These are phyloP conservation scores for Monilinia laxa DNA, from an alignment of 2,329 filamentous ascomycete species.

Conservation along the genomic window DNA sequence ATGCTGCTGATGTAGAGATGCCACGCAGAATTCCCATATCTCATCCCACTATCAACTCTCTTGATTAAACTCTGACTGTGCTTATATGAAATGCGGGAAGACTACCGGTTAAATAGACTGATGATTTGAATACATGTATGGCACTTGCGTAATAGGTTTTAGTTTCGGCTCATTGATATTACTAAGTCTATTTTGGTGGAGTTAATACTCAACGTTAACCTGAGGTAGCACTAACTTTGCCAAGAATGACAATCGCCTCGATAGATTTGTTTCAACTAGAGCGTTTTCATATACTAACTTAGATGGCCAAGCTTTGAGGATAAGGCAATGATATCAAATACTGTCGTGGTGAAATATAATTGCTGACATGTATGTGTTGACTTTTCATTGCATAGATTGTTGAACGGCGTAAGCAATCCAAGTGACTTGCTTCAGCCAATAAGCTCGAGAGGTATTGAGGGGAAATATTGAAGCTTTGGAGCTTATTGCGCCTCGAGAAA, in stretches of 20 bases:
- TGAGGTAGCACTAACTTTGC: background rate
- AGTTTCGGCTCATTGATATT: too few relatives aligned
- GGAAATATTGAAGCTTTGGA: background rate
- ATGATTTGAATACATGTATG: slow-evolving; percentile 1
- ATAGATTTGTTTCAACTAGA: background rate
- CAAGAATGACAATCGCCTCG: background rate
- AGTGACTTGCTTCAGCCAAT: background rate
- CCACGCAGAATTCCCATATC: background rate
- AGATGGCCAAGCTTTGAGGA: background rate
- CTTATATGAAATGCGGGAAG: background rate
- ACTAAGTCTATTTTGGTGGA: background rate
- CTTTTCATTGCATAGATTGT: background rate
- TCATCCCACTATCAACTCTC: background rate
- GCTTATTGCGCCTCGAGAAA: background rate
- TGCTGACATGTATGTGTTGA: background rate
- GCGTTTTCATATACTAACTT: background rate
- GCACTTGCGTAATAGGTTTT: background rate
- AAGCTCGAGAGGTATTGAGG: background rate
- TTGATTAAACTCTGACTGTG: slow-evolving; percentile 6
- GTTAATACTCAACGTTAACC: background rate
- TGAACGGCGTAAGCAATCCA: background rate
- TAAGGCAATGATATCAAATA: background rate
- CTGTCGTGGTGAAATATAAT: background rate
- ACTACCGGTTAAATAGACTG: background rate
- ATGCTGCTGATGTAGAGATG: background rate